Conservation (phyloP, 1,139 yeast genomes). For the Lodderomyces pseudojiufengensis region DNA sequence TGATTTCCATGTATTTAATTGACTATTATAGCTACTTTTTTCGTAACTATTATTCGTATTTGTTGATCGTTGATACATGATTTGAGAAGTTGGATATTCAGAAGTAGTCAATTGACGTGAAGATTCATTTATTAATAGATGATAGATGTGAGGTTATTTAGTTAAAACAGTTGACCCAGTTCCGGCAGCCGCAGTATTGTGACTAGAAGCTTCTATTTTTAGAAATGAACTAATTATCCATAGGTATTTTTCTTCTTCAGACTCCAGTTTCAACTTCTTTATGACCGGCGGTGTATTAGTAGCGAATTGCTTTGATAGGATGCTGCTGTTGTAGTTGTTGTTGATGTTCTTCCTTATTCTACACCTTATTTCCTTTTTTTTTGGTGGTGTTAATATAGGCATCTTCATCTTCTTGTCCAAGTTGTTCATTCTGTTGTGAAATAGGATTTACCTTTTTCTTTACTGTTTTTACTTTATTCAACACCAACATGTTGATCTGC, state of each 20-base stretch:
- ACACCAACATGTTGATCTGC: conserved; percentile 7
- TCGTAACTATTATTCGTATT: not conserved
- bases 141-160: conserved; percentile 14
- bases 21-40: not conserved
- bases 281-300: conserved; percentile 2
- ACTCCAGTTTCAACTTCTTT: conserved; percentile 13
- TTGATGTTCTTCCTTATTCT: conserved; percentile 4
- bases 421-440: conserved; percentile 5
- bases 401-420: conserved; percentile 3
- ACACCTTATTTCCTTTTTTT: conserved; percentile 13
- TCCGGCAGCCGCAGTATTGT: not conserved
- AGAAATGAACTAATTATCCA: not conserved
- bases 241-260: conserved; percentile 11
- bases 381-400: conserved; percentile 4
- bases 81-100: not conserved
- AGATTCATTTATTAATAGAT: conserved; percentile 12
- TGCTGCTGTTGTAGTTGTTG: not conserved
- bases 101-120: conserved; percentile 7
- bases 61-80: not conserved
- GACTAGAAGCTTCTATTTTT: not conserved
- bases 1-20: not conserved
- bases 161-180: conserved; percentile 1
- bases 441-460: conserved; percentile 11
- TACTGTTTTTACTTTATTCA: conserved; percentile 14
- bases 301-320: not conserved